Evolutionary conservation across 2,329 filamentous ascomycete species (phyloP).

Genomic region (Fusarium anguioides): DNA sequence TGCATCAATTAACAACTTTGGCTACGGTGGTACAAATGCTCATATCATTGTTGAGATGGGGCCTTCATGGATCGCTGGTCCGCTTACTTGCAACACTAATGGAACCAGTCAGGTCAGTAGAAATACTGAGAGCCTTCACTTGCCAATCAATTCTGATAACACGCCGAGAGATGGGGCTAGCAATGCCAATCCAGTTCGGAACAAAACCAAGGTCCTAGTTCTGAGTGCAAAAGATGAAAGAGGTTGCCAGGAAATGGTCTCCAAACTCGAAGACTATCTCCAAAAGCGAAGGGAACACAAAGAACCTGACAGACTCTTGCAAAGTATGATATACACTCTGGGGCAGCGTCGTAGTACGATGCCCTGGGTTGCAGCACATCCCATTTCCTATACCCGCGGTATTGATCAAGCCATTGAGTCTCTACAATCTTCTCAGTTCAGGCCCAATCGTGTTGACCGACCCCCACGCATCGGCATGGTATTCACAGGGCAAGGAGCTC

Average conservation of each 20-base stretch:
- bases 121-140: rapidly evolving
- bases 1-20: background rate
- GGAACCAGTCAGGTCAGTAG: background rate
- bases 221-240: background rate
- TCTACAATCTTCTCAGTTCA: background rate
- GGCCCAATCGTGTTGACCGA: background rate
- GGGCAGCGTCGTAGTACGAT: background rate
- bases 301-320: background rate
- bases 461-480: background rate
- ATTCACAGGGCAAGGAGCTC: background rate
- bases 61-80: background rate
- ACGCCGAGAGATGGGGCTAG: background rate
- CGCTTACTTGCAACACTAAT: background rate
- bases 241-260: background rate
- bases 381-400: background rate
- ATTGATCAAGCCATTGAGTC: background rate
- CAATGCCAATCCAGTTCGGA: background rate
- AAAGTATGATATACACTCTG: background rate
- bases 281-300: too few relatives aligned
- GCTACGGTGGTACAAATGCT: background rate
- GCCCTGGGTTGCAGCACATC: background rate
- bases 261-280: background rate
- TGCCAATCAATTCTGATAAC: too few relatives aligned
- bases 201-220: background rate
- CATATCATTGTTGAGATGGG: background rate